phyloP scores from a whole-genome alignment of 2,329 filamentous ascomycete species.

The Alternaria angustiovoidea region DNA sequence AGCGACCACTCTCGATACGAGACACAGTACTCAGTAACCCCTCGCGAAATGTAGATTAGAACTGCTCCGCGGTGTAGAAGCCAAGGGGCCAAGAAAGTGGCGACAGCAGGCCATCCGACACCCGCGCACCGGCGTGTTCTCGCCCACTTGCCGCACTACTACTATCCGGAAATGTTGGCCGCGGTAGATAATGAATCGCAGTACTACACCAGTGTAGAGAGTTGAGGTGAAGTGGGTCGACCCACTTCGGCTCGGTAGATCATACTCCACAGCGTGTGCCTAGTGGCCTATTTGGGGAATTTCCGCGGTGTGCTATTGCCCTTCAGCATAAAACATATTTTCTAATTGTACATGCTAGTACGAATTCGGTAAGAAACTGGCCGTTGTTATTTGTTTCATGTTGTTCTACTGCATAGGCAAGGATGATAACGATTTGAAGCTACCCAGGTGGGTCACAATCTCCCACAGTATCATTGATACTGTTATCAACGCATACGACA shows the following conservation, averaged over 20 bases:
- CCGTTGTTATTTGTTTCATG: too few species aligned
- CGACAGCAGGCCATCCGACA: background rate
- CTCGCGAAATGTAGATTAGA: background rate
- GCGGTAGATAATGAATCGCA: background rate
- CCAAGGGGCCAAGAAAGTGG: background rate
- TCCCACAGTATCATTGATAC: too few species aligned
- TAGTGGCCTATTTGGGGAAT: background rate
- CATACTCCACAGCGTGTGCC: background rate
- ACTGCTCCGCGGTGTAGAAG: background rate
- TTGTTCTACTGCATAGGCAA: too few species aligned
- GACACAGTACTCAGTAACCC: background rate
- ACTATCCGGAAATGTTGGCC: background rate
- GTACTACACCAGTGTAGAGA: background rate
- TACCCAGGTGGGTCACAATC: too few species aligned
- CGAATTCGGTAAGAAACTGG: too few species aligned
- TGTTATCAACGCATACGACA: too few species aligned
- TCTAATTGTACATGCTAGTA: too few species aligned
- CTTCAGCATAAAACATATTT: too few species aligned
- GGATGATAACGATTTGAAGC: too few species aligned
- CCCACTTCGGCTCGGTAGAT: constrained; percentile 1
- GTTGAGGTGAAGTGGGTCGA: background rate
- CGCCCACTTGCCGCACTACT: background rate
- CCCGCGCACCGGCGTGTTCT: background rate
- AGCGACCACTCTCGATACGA: background rate
- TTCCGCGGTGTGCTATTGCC: background rate